A percentile compares a stretch with the other conserved stretches of the same genome.
phyloP scores from a whole-genome alignment of 129 eudicot species.

The Lactuca sativa region DNA sequence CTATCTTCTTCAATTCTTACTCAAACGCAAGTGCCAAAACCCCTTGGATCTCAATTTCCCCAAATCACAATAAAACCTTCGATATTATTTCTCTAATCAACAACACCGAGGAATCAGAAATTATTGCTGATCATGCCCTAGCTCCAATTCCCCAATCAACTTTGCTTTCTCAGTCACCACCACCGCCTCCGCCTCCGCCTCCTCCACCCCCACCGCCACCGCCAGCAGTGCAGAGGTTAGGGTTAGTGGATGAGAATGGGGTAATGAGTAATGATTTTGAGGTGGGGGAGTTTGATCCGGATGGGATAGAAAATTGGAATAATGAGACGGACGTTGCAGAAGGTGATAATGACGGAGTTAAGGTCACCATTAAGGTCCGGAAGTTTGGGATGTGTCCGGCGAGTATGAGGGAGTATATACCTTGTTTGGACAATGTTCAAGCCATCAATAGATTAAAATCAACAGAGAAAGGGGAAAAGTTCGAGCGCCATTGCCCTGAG shows the following conservation, averaged over 20 bases:
- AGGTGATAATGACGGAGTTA: constrained; percentile 26
- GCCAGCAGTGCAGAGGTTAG: constrained; percentile 65
- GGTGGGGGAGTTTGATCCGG: constrained; percentile 73
- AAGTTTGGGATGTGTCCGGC: constrained; percentile 63
- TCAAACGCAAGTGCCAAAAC: constrained; percentile 33
- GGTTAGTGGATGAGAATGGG: constrained; percentile 79
- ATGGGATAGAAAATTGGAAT: constrained; percentile 56
- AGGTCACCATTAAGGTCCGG: constrained; percentile 44
- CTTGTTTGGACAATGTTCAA: constrained; percentile 86
- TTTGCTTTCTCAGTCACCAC: constrained; percentile 1
- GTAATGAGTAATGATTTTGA: constrained; percentile 74
- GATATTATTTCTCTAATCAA: constrained; percentile 39
- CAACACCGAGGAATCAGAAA: constrained; percentile 26
- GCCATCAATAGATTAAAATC: constrained; percentile 53
- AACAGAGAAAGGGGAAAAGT: constrained; percentile 76
- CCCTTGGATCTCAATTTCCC: constrained; percentile 54
- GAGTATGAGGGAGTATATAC: constrained; percentile 85
- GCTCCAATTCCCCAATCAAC: constrained; percentile 20
- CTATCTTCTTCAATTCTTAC: constrained; percentile 44
- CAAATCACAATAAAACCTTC: constrained; percentile 50
- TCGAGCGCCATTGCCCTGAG: constrained; percentile 93
- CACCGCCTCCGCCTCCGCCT: not conserved
- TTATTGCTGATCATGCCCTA: constrained; percentile 10
- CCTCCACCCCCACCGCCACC: constrained; percentile 47
- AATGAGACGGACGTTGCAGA: constrained; percentile 40